A percentile compares a stretch with the other conserved stretches of the same genome.
These are phyloP conservation scores for Bryum argenteum DNA, from an alignment of 225 moss, liverwort and hornwort genomes.

Conservation along the genomic window DNA sequence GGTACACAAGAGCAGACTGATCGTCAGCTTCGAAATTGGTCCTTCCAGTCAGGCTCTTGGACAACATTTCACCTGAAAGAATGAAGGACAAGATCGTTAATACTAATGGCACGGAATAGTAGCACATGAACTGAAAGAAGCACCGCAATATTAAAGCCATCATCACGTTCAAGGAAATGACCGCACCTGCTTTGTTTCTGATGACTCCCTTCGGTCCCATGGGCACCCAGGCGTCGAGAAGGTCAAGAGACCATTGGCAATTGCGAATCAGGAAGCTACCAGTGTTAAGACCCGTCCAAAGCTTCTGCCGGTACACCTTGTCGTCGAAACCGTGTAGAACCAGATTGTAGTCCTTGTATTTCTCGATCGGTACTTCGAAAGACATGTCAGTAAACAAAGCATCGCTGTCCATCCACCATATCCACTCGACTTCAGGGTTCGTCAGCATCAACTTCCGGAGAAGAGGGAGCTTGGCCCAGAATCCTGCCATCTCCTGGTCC, in stretches of 20 bases:
- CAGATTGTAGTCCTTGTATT: constrained; percentile 43
- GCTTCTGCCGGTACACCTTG: constrained; percentile 48
- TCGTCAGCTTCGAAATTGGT: constrained; percentile 58
- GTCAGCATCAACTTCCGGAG: constrained; percentile 59
- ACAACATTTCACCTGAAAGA: constrained; percentile 45
- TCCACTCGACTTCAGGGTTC: constrained; percentile 59
- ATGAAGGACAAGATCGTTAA: not conserved
- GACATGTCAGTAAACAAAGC: constrained; percentile 63
- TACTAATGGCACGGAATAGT: too few relatives aligned
- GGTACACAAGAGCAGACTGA: constrained; percentile 53
- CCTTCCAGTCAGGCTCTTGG: constrained; percentile 42
- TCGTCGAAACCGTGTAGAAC: constrained; percentile 52
- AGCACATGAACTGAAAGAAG: not conserved
- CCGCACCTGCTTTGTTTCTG: constrained; percentile 50
- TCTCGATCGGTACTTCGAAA: constrained; percentile 55
- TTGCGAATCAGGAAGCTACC: constrained; percentile 61
- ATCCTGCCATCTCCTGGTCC: constrained; percentile 61
- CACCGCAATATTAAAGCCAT: too few relatives aligned
- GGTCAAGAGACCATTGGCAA: constrained; percentile 60
- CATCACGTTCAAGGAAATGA: not conserved
- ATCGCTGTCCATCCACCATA: constrained; percentile 71
- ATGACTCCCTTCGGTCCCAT: constrained; percentile 59
- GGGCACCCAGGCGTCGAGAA: constrained; percentile 59
- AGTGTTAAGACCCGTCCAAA: constrained; percentile 61
- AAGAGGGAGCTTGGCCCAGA: constrained; percentile 59